A percentile compares a stretch with the other conserved stretches of the same genome.
Evolutionary conservation across 1,284 basidiomycete species (phyloP).

Genomic region (Melampsora larici-populina): DNA sequence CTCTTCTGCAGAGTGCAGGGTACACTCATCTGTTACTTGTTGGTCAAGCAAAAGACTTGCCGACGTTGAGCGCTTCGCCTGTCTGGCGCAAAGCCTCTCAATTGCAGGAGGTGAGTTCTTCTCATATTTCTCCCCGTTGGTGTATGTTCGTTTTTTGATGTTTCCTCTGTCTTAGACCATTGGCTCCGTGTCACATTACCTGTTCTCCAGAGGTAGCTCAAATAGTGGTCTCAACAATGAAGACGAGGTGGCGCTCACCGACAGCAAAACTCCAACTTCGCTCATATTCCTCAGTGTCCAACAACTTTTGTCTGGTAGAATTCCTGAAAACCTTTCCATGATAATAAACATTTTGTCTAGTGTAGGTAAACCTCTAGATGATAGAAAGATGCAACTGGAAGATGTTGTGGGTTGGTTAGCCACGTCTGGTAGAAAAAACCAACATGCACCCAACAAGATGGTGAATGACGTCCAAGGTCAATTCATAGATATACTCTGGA

Average conservation of each 20-base stretch:
- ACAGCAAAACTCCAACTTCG: constrained; percentile 28
- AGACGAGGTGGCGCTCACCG: constrained; percentile 10
- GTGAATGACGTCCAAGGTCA: constrained; percentile 41
- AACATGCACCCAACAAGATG: constrained; percentile 19
- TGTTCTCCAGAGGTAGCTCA: constrained; percentile 26
- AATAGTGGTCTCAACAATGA: constrained; percentile 14
- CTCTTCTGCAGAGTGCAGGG: constrained; percentile 32
- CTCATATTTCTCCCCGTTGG: background rate
- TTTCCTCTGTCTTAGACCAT: constrained; percentile 15
- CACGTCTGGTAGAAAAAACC: constrained; percentile 18
- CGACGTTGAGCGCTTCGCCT: constrained; percentile 10
- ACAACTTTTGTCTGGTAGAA: constrained; percentile 34
- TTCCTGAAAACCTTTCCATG: constrained; percentile 29
- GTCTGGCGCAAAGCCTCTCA: constrained; percentile 35
- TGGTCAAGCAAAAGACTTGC: constrained; percentile 35
- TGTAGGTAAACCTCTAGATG: constrained; percentile 30
- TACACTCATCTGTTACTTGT: constrained; percentile 40
- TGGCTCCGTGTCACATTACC: constrained; percentile 25
- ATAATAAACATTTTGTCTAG: constrained; percentile 19
- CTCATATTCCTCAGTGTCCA: constrained; percentile 31
- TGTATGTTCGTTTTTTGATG: background rate
- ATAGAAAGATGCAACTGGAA: constrained; percentile 38
- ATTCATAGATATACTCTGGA: constrained; percentile 43
- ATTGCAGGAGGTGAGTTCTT: constrained; percentile 26
- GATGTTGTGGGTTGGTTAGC: constrained; percentile 38